Evolutionary conservation across 768 basidiomycete genomes (phyloP).

Genomic region (Dioszegia crocea): DNA sequence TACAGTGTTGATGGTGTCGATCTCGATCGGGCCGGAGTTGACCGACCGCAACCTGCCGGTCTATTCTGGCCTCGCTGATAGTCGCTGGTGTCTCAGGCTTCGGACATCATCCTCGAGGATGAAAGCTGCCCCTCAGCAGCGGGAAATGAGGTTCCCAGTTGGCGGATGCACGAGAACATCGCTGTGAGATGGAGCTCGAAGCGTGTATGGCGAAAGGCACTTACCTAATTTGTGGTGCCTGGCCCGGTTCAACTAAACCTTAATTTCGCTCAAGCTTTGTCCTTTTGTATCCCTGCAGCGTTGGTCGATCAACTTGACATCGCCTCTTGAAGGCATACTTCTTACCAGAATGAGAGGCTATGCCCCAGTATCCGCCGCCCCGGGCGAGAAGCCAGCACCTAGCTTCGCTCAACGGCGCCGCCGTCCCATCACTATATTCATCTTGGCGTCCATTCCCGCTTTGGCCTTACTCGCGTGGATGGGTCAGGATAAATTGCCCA

Average conservation of each 20-base stretch:
- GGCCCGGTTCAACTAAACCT: background rate
- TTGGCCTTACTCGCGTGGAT: background rate
- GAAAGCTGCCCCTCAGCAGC: too few species aligned
- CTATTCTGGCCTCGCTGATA: too few species aligned
- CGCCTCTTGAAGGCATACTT: too few species aligned
- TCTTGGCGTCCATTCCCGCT: background rate
- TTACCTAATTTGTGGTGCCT: background rate
- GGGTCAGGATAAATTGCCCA: background rate
- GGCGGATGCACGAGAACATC: too few species aligned
- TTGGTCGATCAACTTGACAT: too few species aligned
- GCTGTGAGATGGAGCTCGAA: too few species aligned
- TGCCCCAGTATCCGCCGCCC: background rate
- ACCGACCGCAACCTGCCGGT: too few species aligned
- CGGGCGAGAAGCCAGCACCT: background rate
- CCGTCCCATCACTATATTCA: background rate
- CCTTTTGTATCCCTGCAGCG: background rate
- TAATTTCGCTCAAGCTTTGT: background rate
- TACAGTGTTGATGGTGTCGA: background rate
- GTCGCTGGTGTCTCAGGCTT: too few species aligned
- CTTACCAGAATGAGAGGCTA: conserved; percentile 5
- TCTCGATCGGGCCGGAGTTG: background rate
- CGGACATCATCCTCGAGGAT: too few species aligned
- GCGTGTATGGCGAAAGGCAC: background rate
- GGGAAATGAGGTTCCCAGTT: too few species aligned
- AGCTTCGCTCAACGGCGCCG: background rate